These are phyloP conservation scores for Zygosaccharomyces sapae DNA, from an alignment of 1,139 yeast genomes.

Conservation along the genomic window DNA sequence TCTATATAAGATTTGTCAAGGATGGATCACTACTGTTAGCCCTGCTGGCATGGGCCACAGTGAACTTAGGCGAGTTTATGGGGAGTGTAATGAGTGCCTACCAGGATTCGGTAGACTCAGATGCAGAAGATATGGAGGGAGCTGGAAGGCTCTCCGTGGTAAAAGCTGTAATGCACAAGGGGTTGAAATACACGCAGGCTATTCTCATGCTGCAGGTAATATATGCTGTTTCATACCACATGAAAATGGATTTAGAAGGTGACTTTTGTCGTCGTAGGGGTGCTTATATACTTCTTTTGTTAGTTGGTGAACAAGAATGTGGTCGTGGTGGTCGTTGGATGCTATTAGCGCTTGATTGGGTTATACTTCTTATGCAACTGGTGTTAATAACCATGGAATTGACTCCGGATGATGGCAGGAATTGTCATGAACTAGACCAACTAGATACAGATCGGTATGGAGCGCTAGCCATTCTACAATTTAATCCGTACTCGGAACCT, in stretches of 20 bases:
- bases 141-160: slow-evolving; percentile 12
- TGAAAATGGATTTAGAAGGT: slow-evolving; percentile 13
- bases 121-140: slow-evolving; percentile 14
- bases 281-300: slow-evolving; percentile 18
- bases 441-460: slow-evolving; percentile 18
- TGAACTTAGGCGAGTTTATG: slow-evolving; percentile 12
- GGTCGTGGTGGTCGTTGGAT: slow-evolving; percentile 17
- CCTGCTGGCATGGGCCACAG: slow-evolving; percentile 8
- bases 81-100: slow-evolving; percentile 8
- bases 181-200: slow-evolving; percentile 17
- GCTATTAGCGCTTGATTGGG: slow-evolving; percentile 17
- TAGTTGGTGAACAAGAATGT: slow-evolving; percentile 22
- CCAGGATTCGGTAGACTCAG: slow-evolving; percentile 17
- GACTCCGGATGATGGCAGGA: slow-evolving; percentile 12
- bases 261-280: slow-evolving; percentile 18
- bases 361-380: slow-evolving; percentile 14
- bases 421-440: slow-evolving; percentile 12
- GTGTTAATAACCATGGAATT: slow-evolving; percentile 13
- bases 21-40: slow-evolving; percentile 17
- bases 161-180: slow-evolving; percentile 13
- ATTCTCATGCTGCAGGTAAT: slow-evolving; percentile 16
- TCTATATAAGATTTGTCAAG: slow-evolving; percentile 13
- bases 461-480: slow-evolving; percentile 19
- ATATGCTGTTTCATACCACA: slow-evolving; percentile 16
- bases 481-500: slow-evolving; percentile 14